phyloP scores from a whole-genome alignment of 345 rosid genomes.

The Euphorbia pulcherrima region DNA sequence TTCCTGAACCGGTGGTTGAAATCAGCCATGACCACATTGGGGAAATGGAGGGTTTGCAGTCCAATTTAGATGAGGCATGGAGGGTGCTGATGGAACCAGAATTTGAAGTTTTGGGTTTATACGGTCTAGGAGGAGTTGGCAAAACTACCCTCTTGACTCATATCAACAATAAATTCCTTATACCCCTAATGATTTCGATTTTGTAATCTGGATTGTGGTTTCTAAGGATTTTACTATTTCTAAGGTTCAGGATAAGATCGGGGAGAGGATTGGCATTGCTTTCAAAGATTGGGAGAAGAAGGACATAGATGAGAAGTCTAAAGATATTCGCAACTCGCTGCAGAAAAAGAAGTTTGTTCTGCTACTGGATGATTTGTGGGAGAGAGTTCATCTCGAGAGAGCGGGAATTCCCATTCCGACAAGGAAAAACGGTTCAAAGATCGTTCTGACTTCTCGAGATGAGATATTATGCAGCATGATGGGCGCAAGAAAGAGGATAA shows the following conservation, averaged over 20 bases:
- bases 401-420: background rate
- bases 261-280: constrained; percentile 32
- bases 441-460: background rate
- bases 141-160: constrained; percentile 6
- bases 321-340: background rate
- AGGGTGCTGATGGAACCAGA: background rate
- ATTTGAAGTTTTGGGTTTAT: background rate
- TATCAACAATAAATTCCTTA: background rate
- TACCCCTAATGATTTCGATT: background rate
- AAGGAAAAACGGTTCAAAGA: background rate
- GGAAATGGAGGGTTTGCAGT: background rate
- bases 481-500: background rate
- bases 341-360: constrained; percentile 8
- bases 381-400: background rate
- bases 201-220: background rate
- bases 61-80: background rate
- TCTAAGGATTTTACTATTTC: constrained; percentile 18
- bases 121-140: constrained; percentile 3
- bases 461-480: background rate
- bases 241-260: constrained; percentile 34
- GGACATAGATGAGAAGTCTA: constrained; percentile 5
- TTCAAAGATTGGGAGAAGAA: constrained; percentile 28
- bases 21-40: no score
- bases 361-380: constrained; percentile 14
- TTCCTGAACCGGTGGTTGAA: no score